Base-by-base conservation (phyloP, 2,329 filamentous ascomycete species). In the Macrophomina tecta region DNA sequence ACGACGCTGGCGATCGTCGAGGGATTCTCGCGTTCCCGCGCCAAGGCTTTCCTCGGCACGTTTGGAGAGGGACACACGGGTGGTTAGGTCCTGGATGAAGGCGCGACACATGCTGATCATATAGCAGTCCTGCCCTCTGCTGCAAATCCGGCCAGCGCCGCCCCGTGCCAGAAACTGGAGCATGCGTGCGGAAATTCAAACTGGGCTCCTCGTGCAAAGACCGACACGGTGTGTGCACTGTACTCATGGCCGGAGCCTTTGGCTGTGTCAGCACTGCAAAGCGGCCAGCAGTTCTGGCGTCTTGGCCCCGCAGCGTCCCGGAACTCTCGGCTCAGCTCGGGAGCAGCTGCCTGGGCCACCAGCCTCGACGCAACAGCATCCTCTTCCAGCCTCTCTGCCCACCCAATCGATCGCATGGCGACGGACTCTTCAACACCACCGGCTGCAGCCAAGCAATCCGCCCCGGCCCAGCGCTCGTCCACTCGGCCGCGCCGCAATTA, bases 401-500 rank as follows among this genome's bases (percentile, higher is more conserved):
- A 14, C 42, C 11, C 42, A 45, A 9, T 45, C 42, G 11, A 40
- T 40, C 42, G 42, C 12, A 45, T 45, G 42, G 42, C 42, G 36
- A 38, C 11, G 36, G 7, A 12, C 42, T 45, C 42, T n/a, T 14
- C 42, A 5, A 45, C 42, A 14, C 42, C 42, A 14, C 42, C 42
- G 42, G 8, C 42, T 9, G 16, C 42, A 16, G 42, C 16, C 36
- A 3, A 12, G 36, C 11, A 3, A 3, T 38, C 36, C 36, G 2
- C 42, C 5, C 8, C 42, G 12, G 42, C 38, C 1, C 42, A 45
- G 12, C 42, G 16, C 14, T 32, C 55, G 34, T 34, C 38, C 3
- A 14, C 42, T 30, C 30, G 56, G 28, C 28, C 42, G 0, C 56
- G 56, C 30, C 56, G 56, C 56, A 61, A 49, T 42, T 61, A 61